These are phyloP conservation scores for Candida manassasensis DNA, from an alignment of 805 yeast species.

Conservation along the genomic window DNA sequence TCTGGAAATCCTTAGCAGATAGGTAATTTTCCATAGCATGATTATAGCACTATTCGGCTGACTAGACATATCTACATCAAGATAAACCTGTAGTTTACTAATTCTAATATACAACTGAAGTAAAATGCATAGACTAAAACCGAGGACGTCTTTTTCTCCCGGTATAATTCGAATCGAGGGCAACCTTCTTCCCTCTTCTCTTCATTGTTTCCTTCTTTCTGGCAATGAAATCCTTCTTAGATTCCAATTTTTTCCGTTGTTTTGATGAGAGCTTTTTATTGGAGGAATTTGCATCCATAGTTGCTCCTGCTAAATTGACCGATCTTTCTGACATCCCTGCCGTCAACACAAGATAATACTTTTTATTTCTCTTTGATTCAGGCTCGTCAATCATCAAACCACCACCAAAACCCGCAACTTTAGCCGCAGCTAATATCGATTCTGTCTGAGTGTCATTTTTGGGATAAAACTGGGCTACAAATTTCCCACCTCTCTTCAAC, in stretches of 20 bases:
- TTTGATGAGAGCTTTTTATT: constrained; percentile 39
- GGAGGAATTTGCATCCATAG: constrained; percentile 59
- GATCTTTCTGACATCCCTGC: constrained; percentile 78
- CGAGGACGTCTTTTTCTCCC: constrained; percentile 61
- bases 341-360: constrained; percentile 82
- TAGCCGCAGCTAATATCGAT: constrained; percentile 76
- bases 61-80: no score
- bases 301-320: constrained; percentile 74
- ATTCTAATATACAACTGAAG: neutral
- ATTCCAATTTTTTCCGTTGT: constrained; percentile 51
- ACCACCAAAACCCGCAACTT: constrained; percentile 92
- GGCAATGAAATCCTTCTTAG: constrained; percentile 72
- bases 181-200: constrained; percentile 85
- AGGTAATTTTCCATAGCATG: no score
- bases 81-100: no score
- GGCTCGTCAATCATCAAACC: constrained; percentile 93
- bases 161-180: constrained; percentile 85
- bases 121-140: constrained; percentile 18
- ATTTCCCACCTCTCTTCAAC: constrained; percentile 90
- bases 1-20: no score
- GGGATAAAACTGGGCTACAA: constrained; percentile 96
- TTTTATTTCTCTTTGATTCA: constrained; percentile 85
- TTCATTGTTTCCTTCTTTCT: constrained; percentile 93
- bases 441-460: constrained; percentile 81
- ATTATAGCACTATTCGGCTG: no score